Conservation (phyloP, 805 yeast species). For the Ogataea nakhonphanomensis region DNA sequence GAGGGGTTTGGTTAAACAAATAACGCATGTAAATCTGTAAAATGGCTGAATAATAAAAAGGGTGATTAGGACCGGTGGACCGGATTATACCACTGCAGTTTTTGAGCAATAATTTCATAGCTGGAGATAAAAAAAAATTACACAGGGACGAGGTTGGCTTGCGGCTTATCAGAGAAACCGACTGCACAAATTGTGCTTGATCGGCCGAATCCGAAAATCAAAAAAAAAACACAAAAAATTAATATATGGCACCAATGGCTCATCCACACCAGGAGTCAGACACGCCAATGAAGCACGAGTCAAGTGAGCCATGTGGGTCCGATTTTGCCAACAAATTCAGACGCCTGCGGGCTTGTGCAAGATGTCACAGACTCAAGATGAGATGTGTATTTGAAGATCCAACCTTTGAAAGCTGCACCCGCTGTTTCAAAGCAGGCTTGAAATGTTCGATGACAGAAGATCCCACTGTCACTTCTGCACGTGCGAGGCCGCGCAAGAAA, state of each 20-base stretch:
- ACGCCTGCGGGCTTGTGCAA: conserved; percentile 49
- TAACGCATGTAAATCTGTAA: conserved; percentile 21
- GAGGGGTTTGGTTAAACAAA: conserved; percentile 65
- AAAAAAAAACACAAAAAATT: not conserved
- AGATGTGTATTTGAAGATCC: conserved; percentile 51
- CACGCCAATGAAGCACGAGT: conserved; percentile 2
- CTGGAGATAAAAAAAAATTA: not conserved
- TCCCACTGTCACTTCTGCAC: conserved; percentile 44
- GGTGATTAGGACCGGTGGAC: conserved; percentile 6
- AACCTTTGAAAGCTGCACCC: conserved; percentile 38
- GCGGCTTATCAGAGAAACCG: conserved; percentile 4
- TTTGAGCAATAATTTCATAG: not conserved
- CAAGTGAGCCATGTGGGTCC: conserved; percentile 4
- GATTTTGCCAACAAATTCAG: conserved; percentile 45
- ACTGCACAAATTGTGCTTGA: not conserved
- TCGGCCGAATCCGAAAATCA: conserved; percentile 8
- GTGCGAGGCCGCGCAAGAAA: conserved; percentile 34
- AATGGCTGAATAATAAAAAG: not conserved
- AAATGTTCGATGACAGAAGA: conserved; percentile 49
- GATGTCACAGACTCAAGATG: conserved; percentile 53
- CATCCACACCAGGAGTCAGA: not conserved
- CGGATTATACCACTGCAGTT: conserved; percentile 3
- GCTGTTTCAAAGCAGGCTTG: conserved; percentile 43
- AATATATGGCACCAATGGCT: conserved; percentile 1
- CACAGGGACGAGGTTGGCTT: not conserved